Evolutionary conservation across 2,329 filamentous ascomycete species (phyloP).

Genomic region (Aspergillus sergii): DNA sequence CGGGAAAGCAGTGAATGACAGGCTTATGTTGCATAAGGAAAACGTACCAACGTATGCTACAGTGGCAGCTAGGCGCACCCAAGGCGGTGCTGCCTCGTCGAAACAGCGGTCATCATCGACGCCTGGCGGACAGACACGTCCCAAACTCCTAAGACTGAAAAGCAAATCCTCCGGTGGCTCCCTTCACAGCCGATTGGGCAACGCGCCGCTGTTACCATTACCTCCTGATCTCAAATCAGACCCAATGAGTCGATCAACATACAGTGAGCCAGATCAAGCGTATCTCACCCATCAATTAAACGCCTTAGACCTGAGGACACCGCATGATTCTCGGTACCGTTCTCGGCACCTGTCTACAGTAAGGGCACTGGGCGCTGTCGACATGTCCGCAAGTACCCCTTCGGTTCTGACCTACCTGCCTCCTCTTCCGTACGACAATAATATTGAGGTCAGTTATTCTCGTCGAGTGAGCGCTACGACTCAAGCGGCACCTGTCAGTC

Average conservation of each 20-base stretch:
- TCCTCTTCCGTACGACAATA: slow-evolving; percentile 37
- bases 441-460: slow-evolving; percentile 35
- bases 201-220: slow-evolving; percentile 32
- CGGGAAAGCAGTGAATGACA: slow-evolving; percentile 8
- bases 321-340: slow-evolving; percentile 28
- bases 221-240: slow-evolving; percentile 30
- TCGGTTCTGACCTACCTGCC: slow-evolving; percentile 25
- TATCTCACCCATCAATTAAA: slow-evolving; percentile 21
- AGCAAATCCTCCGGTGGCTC: slow-evolving; percentile 37
- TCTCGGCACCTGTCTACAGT: slow-evolving; percentile 24
- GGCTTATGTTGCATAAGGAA: slow-evolving; percentile 22
- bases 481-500: slow-evolving; percentile 15
- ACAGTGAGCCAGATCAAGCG: slow-evolving; percentile 34
- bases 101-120: slow-evolving; percentile 28
- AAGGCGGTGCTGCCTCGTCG: slow-evolving; percentile 15
- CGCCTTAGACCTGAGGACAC: slow-evolving; percentile 26
- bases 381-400: slow-evolving; percentile 32
- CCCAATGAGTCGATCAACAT: slow-evolving; percentile 32
- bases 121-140: slow-evolving; percentile 17
- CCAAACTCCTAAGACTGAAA: slow-evolving; percentile 21
- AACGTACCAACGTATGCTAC: slow-evolving; percentile 39
- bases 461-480: slow-evolving; percentile 21
- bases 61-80: slow-evolving; percentile 31
- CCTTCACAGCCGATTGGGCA: slow-evolving; percentile 26
- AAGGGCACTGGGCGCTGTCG: slow-evolving; percentile 17